Conservation (phyloP, 2,329 filamentous ascomycete species). For the Paecilomyces fulvus region DNA sequence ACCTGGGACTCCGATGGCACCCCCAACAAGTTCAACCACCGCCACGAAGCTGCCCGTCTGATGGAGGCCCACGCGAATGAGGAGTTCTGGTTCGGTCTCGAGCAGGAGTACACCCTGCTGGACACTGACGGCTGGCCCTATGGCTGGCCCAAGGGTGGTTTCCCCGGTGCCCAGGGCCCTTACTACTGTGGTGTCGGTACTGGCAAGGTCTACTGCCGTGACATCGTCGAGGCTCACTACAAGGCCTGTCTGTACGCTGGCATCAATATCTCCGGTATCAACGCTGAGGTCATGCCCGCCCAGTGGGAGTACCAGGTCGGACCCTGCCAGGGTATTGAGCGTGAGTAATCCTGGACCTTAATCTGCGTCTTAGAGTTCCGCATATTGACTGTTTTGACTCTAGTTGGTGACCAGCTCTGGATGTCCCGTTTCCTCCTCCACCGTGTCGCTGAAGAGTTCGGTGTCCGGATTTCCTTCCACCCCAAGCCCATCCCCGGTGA, state of each 20-base stretch:
- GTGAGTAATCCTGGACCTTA: conserved; percentile 41
- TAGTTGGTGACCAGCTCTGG: conserved; percentile 95
- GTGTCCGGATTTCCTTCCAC: conserved; percentile 87
- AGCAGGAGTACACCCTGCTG: conserved; percentile 95
- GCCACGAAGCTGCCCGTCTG: conserved; percentile 79
- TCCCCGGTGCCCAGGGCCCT: conserved; percentile 84
- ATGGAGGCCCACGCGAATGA: conserved; percentile 80
- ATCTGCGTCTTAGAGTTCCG: not conserved
- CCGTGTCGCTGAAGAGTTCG: conserved; percentile 93
- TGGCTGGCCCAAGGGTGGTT: conserved; percentile 82
- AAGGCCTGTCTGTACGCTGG: conserved; percentile 81
- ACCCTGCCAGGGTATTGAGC: conserved; percentile 75
- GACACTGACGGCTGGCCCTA: conserved; percentile 80
- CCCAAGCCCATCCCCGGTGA: conserved; percentile 93
- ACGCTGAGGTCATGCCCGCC: conserved; percentile 96
- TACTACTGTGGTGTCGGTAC: conserved; percentile 98
- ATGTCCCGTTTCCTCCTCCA: conserved; percentile 80
- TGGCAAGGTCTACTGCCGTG: conserved; percentile 94
- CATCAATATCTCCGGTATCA: conserved; percentile 94
- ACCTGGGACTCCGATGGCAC: conserved; percentile 90
- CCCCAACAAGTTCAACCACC: conserved; percentile 98
- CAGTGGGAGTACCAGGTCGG: conserved; percentile 99
- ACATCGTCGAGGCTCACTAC: conserved; percentile 94
- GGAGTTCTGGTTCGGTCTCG: conserved; percentile 93
- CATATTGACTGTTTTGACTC: conserved; percentile 15